Base-by-base conservation (phyloP, 1,284 basidiomycete genomes). In the Entoloma clypeatum region DNA sequence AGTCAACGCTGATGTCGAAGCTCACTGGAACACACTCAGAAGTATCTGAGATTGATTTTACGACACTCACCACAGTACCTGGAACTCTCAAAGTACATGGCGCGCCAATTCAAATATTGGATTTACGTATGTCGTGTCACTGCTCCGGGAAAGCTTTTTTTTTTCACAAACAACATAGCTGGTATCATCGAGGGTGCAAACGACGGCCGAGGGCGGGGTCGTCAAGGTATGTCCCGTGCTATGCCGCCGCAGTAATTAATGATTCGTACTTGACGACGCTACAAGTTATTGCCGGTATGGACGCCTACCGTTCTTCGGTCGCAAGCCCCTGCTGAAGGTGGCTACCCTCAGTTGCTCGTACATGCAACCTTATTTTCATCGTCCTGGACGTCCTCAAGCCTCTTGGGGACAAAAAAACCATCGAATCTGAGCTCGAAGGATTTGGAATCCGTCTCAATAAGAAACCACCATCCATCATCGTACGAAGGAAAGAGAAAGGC, bases 111-210 rank as follows among this genome's bases (percentile, higher is more conserved):
- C 87, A 91, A 52, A 89, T 90, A 49, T 69, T 90, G 5, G 86
- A 90, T 71, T 65, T 93, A 46, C 88, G 86, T 87, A 57, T 59
- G 86, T 71, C 5, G 13, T 21, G 17, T 31, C 28, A n/a, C n/a
- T n/a, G n/a, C n/a, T 30, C 11, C 24, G 13, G 26, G n/a, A 16
- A 32, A 35, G 23, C 13, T 22, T 30, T 36, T 36, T 44, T 53
- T 25, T 50, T 43, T 28, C 26, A 45, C 32, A 11, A 25, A 43
- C 31, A 50, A 34, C 46, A n/a, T n/a, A 91, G 87, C 92, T 49
- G 95, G 95, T 76, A 99, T 99, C 52, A 99, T 99, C 51, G 96
- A 99, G 65, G 96, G 96, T 54, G 96, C 96, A 23, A 95, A 95
- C 61, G 96, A 99, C 59, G 95, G 95, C 50, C 86, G 93, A 65